phyloP scores from a whole-genome alignment of 1,139 yeast species.

The Zygoascus hellenicus region DNA sequence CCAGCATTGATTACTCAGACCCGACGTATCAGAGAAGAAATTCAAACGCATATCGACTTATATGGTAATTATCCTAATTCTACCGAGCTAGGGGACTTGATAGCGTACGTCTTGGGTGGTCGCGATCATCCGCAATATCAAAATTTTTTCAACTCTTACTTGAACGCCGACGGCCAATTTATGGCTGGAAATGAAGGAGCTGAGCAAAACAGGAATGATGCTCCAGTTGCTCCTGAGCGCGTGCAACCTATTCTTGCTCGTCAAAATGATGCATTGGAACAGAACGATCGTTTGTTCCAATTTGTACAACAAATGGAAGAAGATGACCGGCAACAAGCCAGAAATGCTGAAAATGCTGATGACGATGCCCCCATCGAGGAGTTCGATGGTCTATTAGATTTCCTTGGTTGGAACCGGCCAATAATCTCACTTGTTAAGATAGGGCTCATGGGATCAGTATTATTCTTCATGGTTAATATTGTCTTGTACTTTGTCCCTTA shows the following conservation, averaged over 20 bases:
- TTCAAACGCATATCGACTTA: too few species aligned
- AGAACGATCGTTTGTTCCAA: background rate
- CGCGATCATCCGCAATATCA: constrained; percentile 1
- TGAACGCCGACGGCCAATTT: too few species aligned
- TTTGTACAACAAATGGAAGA: constrained; percentile 8
- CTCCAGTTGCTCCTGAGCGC: constrained; percentile 11
- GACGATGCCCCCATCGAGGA: constrained; percentile 22
- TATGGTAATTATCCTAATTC: too few species aligned
- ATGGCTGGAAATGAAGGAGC: constrained; percentile 14
- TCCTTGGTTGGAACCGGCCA: constrained; percentile 33
- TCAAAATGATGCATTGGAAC: background rate
- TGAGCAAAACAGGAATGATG: constrained; percentile 12
- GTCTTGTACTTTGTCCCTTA: constrained; percentile 27
- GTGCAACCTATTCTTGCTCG: constrained; percentile 12
- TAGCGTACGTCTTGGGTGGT: constrained; percentile 1
- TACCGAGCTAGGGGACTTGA: too few species aligned
- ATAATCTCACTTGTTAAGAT: constrained; percentile 21
- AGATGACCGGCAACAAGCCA: background rate
- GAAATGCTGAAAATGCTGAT: constrained; percentile 10
- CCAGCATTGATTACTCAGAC: too few species aligned
- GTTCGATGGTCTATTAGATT: constrained; percentile 29
- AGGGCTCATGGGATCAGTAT: constrained; percentile 19
- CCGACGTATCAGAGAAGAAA: too few species aligned
- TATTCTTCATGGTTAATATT: constrained; percentile 16
- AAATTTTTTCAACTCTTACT: background rate